Conservation (phyloP, 768 basidiomycete species). For the Myochromella boudieri region DNA sequence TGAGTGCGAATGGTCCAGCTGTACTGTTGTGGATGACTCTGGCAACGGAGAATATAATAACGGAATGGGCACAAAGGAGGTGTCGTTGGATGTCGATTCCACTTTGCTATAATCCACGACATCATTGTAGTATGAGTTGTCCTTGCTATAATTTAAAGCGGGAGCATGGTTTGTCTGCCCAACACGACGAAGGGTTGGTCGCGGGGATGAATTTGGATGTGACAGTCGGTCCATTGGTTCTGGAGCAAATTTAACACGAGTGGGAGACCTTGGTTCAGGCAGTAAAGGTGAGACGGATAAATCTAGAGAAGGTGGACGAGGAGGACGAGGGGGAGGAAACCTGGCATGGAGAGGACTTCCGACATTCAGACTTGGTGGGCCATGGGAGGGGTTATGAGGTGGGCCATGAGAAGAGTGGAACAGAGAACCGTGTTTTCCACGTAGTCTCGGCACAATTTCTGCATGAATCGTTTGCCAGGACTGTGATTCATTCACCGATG, state of each 20-base stretch:
- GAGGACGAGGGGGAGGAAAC: slow-evolving; percentile 21
- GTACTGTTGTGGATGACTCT: slow-evolving; percentile 15
- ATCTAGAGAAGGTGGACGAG: slow-evolving; percentile 29
- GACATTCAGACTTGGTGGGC: slow-evolving; percentile 18
- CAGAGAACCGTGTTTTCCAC: slow-evolving; percentile 13
- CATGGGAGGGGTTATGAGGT: slow-evolving; percentile 21
- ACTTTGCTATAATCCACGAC: neutral
- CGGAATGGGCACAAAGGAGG: neutral
- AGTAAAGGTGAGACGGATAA: slow-evolving; percentile 12
- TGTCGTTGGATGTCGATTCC: neutral
- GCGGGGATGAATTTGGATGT: slow-evolving; percentile 5
- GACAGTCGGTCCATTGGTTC: slow-evolving; percentile 7
- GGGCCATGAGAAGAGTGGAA: slow-evolving; percentile 20
- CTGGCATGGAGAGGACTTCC: neutral
- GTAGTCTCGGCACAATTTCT: slow-evolving; percentile 4
- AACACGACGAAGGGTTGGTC: neutral
- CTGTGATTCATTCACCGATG: neutral
- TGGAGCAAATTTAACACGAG: slow-evolving; percentile 21
- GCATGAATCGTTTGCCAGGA: neutral
- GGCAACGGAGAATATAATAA: neutral
- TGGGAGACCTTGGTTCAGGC: slow-evolving; percentile 14
- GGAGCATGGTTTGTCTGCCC: neutral
- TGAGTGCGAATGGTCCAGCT: slow-evolving; percentile 20
- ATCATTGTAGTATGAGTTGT: no score
- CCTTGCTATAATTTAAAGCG: no score